Conservation (phyloP, 108 stramenopile genomes). For the Stephanodiscus minutulus region DNA sequence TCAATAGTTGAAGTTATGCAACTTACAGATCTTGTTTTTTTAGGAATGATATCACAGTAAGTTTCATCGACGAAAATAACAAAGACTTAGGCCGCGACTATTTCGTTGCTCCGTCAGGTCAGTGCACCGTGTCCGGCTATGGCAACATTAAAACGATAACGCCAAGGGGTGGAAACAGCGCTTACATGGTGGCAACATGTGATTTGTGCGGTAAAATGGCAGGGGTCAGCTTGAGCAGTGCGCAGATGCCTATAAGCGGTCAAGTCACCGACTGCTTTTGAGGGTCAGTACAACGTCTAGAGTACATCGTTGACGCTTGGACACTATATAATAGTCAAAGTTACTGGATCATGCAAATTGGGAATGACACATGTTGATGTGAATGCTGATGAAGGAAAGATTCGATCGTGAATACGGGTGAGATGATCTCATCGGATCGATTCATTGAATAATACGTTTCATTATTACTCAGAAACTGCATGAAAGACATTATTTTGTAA, state of each 20-base stretch:
- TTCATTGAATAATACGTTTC: not conserved
- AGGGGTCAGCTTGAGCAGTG: conserved; percentile 20
- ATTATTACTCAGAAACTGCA: not conserved
- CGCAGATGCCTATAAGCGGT: conserved; percentile 33
- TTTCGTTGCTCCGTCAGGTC: conserved; percentile 39
- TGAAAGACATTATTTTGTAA: no score
- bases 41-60: conserved; percentile 48
- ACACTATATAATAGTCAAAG: no score
- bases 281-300: not conserved
- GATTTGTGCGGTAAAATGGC: conserved; percentile 41
- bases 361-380: conserved; percentile 46
- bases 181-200: conserved; percentile 38
- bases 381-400: conserved; percentile 72
- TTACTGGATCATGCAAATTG: no score
- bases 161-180: conserved; percentile 44
- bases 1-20: not conserved
- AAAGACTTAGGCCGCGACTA: conserved; percentile 52
- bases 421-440: not conserved
- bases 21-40: not conserved
- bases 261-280: conserved; percentile 57
- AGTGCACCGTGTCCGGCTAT: conserved; percentile 51
- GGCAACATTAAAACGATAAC: conserved; percentile 59
- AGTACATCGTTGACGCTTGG: not conserved
- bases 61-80: conserved; percentile 48
- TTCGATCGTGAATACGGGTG: conserved; percentile 74